Evolutionary conservation across 768 basidiomycete species (phyloP).

Genomic region (Sporobolomyces phaffii): DNA sequence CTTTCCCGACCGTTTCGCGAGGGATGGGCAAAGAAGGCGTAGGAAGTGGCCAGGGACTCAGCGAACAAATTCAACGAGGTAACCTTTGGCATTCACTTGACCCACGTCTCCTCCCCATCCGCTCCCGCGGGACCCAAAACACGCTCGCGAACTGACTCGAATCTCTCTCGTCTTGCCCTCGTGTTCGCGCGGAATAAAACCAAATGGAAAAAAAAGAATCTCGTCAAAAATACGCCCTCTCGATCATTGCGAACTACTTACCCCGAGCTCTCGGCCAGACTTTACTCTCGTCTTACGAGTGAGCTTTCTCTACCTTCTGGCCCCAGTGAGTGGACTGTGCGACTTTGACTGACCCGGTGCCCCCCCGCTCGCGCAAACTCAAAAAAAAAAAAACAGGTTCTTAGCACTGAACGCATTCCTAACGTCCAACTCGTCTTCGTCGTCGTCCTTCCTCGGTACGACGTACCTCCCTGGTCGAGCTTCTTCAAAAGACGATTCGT

Average conservation of each 20-base stretch:
- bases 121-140: too few relatives aligned
- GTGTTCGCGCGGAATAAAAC: too few relatives aligned
- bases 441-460: constrained; percentile 23
- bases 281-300: constrained; percentile 20
- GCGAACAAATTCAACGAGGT: constrained; percentile 25
- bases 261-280: neutral
- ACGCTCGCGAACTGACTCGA: too few relatives aligned
- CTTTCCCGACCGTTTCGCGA: constrained; percentile 7
- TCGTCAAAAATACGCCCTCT: constrained; percentile 24
- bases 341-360: too few relatives aligned
- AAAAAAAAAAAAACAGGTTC: too few relatives aligned
- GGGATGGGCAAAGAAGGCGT: constrained; percentile 23
- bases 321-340: too few relatives aligned
- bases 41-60: constrained; percentile 23
- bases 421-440: neutral
- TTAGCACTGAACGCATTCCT: constrained; percentile 14
- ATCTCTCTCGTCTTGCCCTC: neutral
- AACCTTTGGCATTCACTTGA: neutral
- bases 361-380: too few relatives aligned
- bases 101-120: neutral
- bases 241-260: constrained; percentile 29
- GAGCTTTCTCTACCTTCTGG: neutral
- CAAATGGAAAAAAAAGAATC: neutral
- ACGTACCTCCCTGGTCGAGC: constrained; percentile 34
- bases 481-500: constrained; percentile 5